A percentile compares a stretch with the other conserved stretches of the same genome.
These are phyloP conservation scores for Mytilinidion resinicola DNA, from an alignment of 495 filamentous ascomycete species.

Conservation along the genomic window DNA sequence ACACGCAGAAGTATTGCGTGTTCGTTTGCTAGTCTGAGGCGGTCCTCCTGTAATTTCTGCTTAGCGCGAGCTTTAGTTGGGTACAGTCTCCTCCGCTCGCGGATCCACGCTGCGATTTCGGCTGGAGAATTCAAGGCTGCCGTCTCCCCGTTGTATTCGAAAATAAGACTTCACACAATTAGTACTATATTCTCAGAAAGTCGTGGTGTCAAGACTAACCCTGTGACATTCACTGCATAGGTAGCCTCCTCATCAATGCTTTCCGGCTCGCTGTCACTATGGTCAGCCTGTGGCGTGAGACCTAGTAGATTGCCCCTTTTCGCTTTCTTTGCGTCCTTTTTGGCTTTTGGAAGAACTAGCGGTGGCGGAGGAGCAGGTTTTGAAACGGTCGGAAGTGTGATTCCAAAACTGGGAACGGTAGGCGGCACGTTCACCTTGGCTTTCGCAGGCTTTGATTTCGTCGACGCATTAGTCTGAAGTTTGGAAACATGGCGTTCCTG, in stretches of 20 bases:
- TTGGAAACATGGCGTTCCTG: not conserved
- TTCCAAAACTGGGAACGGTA: slow-evolving; percentile 56
- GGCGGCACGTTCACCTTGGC: slow-evolving; percentile 41
- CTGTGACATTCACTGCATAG: slow-evolving; percentile 6
- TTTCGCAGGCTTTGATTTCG: slow-evolving; percentile 14
- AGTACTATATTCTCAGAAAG: not conserved
- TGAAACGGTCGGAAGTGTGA: slow-evolving; percentile 46
- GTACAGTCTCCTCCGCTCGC: slow-evolving; percentile 68
- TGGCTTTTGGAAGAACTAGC: slow-evolving; percentile 39
- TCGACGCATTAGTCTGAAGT: not conserved
- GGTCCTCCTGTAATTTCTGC: slow-evolving; percentile 36
- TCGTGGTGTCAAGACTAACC: not conserved
- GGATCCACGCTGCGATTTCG: slow-evolving; percentile 76
- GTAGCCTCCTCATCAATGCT: slow-evolving; percentile 63
- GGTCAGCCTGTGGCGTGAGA: slow-evolving; percentile 69
- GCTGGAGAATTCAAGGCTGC: slow-evolving; percentile 45
- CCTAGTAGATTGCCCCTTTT: slow-evolving; percentile 73
- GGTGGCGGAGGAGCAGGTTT: slow-evolving; percentile 44
- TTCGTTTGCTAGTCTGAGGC: slow-evolving; percentile 19
- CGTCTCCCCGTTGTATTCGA: slow-evolving; percentile 33
- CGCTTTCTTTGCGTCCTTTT: slow-evolving; percentile 61
- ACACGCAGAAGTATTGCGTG: slow-evolving; percentile 17
- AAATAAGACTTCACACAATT: slow-evolving; percentile 9
- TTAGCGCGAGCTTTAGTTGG: slow-evolving; percentile 63
- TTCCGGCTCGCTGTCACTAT: slow-evolving; percentile 64